Conservation (phyloP, 2,329 filamentous ascomycete species). For the Nemania bipapillata region DNA sequence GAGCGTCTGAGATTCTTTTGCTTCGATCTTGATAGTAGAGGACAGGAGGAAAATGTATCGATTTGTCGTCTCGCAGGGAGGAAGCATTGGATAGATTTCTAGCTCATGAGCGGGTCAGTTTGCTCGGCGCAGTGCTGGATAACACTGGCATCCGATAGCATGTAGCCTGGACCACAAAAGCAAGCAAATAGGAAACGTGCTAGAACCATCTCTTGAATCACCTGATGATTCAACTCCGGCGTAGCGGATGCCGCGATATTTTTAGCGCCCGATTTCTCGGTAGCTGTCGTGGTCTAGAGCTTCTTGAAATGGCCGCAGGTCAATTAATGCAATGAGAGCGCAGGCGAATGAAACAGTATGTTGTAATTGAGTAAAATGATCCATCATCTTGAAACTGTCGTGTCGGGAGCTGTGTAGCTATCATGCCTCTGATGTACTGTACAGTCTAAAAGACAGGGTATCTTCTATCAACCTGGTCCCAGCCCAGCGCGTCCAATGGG, state of each 20-base stretch:
- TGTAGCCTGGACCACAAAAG: slow-evolving; percentile 2
- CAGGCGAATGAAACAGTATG: background rate
- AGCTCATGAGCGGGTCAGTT: background rate
- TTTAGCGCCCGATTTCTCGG: background rate
- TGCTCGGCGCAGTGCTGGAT: background rate
- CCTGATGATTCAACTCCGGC: background rate
- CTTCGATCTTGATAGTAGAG: too few relatives aligned
- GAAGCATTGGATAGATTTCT: too few relatives aligned
- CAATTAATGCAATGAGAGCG: background rate
- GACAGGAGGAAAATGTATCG: too few relatives aligned
- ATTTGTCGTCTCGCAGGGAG: too few relatives aligned
- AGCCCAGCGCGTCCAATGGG: slow-evolving; percentile 49
- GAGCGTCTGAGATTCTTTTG: too few relatives aligned
- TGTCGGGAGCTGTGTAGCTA: slow-evolving; percentile 50
- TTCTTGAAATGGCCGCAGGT: background rate
- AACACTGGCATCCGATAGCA: background rate
- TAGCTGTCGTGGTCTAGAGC: background rate
- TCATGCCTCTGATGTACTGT: slow-evolving; percentile 50
- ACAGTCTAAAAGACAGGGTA: slow-evolving; percentile 54
- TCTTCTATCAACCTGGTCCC: slow-evolving; percentile 54
- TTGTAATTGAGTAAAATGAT: slow-evolving; percentile 41
- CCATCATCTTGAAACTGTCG: slow-evolving; percentile 48
- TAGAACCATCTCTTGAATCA: slow-evolving; percentile 24
- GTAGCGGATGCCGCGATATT: background rate
- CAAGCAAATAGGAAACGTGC: slow-evolving; percentile 33